phyloP scores from a whole-genome alignment of 1,284 basidiomycete genomes.

The Xerocomus amazonicus region DNA sequence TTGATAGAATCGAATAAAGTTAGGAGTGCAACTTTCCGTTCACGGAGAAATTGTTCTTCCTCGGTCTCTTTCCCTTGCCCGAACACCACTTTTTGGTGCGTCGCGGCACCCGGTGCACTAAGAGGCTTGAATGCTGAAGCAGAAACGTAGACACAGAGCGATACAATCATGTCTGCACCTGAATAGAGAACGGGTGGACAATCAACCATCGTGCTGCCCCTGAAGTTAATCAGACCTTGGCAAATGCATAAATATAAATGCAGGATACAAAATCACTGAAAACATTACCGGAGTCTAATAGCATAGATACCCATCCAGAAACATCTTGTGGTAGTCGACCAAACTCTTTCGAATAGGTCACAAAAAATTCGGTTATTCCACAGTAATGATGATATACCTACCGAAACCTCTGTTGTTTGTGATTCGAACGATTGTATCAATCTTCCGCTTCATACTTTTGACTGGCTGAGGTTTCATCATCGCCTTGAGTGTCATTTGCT shows the following conservation, averaged over 20 bases:
- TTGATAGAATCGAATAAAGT: constrained; percentile 63
- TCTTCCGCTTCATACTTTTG: constrained; percentile 47
- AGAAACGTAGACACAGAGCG: constrained; percentile 64
- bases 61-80: constrained; percentile 73
- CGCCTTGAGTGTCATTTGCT: constrained; percentile 59
- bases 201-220: constrained; percentile 63
- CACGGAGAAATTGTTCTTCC: constrained; percentile 70
- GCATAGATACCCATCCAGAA: constrained; percentile 65
- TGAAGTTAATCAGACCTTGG: constrained; percentile 59
- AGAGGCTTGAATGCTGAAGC: constrained; percentile 59
- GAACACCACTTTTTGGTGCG: constrained; percentile 41
- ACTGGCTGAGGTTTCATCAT: constrained; percentile 60
- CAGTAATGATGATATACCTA: constrained; percentile 23
- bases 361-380: background rate
- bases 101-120: constrained; percentile 34
- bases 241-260: constrained; percentile 1
- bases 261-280: background rate
- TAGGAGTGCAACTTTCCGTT: constrained; percentile 68
- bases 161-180: constrained; percentile 68
- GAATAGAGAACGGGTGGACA: constrained; percentile 62
- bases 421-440: constrained; percentile 65
- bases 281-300: constrained; percentile 64
- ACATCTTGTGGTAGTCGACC: constrained; percentile 67
- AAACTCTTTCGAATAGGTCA: constrained; percentile 50
- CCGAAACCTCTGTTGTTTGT: constrained; percentile 64